Conservation (phyloP, 768 basidiomycete species). For the Exsudoporus frostii region DNA sequence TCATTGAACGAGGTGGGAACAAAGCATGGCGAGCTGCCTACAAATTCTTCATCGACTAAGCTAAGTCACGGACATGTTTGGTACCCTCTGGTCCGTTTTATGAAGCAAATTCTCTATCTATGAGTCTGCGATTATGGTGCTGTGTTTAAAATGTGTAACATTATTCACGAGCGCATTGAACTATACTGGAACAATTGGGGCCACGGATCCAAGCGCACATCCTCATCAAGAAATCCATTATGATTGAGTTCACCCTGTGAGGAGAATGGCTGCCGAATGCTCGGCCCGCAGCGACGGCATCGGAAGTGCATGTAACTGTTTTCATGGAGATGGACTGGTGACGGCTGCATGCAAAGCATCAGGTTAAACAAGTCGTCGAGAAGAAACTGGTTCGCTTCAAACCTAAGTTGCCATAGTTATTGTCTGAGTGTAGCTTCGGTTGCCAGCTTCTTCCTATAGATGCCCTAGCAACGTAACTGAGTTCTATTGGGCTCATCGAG, state of each 20-base stretch:
- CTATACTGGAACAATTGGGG: not conserved
- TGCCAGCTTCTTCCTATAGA: not conserved
- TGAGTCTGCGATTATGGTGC: not conserved
- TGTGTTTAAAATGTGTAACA: constrained; percentile 7
- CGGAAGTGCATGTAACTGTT: not conserved
- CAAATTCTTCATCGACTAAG: constrained; percentile 27
- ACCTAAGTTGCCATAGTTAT: too few relatives aligned
- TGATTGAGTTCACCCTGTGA: too few relatives aligned
- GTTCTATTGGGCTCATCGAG: not conserved
- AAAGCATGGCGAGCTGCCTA: constrained; percentile 51
- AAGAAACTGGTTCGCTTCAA: not conserved
- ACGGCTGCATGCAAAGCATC: not conserved
- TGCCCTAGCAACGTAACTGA: not conserved
- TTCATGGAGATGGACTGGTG: not conserved
- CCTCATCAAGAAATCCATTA: not conserved
- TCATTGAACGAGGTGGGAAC: constrained; percentile 61
- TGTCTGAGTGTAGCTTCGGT: not conserved
- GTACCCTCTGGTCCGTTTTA: not conserved
- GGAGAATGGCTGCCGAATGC: not conserved
- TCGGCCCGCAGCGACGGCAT: not conserved
- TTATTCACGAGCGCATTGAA: not conserved
- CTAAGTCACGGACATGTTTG: not conserved
- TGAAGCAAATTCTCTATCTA: not conserved
- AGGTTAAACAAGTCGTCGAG: not conserved
- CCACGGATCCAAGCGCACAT: too few relatives aligned